Evolutionary conservation across 2,329 filamentous ascomycete genomes (phyloP).

Genomic region (Pseudogymnoascus sp.): DNA sequence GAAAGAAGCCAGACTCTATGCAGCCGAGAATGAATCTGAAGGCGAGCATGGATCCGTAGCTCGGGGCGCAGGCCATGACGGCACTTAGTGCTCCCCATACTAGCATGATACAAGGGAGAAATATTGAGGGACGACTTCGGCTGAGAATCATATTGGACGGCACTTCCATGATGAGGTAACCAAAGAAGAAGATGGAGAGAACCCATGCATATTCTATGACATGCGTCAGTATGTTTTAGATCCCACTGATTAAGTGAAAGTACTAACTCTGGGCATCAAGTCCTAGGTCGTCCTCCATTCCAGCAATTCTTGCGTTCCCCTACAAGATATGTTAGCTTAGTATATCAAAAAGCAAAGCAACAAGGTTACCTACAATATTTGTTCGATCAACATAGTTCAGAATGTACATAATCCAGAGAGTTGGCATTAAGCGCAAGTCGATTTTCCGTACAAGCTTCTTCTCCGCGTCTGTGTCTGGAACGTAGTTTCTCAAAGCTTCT

Average conservation of each 20-base stretch:
- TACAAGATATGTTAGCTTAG: constrained; percentile 8
- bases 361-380: constrained; percentile 34
- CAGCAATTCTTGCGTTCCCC: constrained; percentile 47
- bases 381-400: constrained; percentile 46
- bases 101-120: constrained; percentile 37
- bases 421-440: constrained; percentile 45
- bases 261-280: constrained; percentile 14
- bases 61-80: constrained; percentile 42
- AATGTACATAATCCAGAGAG: constrained; percentile 47
- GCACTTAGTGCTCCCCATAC: constrained; percentile 44
- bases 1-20: constrained; percentile 45
- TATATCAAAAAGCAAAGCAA: background rate
- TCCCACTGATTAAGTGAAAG: background rate
- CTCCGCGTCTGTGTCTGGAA: constrained; percentile 22
- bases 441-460: constrained; percentile 40
- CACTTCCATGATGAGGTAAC: constrained; percentile 42
- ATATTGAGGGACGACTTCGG: constrained; percentile 36
- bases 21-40: constrained; percentile 44
- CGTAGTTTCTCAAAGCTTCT: constrained; percentile 25
- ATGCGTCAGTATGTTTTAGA: constrained; percentile 3
- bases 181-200: constrained; percentile 38
- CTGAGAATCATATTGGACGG: constrained; percentile 43
- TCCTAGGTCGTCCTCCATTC: constrained; percentile 43
- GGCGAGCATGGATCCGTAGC: constrained; percentile 40
- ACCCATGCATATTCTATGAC: constrained; percentile 16